A percentile compares a stretch with the other conserved stretches of the same genome.
Conservation (phyloP, 2,329 filamentous ascomycete genomes). For the Colletotrichum cereale region DNA sequence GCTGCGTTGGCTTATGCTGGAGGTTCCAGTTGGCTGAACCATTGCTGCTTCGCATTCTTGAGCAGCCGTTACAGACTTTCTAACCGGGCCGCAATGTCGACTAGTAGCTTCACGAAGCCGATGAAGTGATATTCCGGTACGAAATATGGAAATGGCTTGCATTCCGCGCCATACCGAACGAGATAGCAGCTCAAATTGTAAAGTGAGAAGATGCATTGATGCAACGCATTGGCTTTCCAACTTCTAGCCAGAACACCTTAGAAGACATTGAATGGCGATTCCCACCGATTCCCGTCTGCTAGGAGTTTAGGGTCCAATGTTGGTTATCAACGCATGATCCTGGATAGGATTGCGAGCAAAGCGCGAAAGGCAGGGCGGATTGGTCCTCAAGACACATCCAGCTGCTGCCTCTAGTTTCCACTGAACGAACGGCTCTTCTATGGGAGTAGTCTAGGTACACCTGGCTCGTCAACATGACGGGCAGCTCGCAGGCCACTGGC, state of each 20-base stretch:
- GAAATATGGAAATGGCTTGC: background rate
- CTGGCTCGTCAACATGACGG: constrained; percentile 9
- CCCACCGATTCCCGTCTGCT: background rate
- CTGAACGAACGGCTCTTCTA: background rate
- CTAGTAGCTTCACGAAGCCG: background rate
- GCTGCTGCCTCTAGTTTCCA: background rate
- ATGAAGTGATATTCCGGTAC: background rate
- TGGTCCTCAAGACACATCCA: background rate
- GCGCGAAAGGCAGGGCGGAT: background rate
- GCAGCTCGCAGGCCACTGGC: constrained; percentile 13
- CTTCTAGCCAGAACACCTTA: background rate
- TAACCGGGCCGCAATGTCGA: background rate
- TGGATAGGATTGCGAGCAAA: background rate
- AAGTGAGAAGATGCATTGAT: background rate
- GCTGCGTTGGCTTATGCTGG: background rate
- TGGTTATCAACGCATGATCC: background rate
- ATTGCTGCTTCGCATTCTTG: background rate
- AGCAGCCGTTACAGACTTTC: background rate
- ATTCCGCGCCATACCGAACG: background rate
- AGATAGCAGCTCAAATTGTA: background rate
- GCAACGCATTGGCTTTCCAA: background rate
- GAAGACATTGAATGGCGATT: background rate
- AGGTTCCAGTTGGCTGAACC: too few relatives aligned
- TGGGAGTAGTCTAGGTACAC: background rate
- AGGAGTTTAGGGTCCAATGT: background rate